Evolutionary conservation across 2,329 filamentous ascomycete genomes (phyloP), one percentile per base, ranked within the genome.

Genomic region (Tympanopsis confertula): DNA sequence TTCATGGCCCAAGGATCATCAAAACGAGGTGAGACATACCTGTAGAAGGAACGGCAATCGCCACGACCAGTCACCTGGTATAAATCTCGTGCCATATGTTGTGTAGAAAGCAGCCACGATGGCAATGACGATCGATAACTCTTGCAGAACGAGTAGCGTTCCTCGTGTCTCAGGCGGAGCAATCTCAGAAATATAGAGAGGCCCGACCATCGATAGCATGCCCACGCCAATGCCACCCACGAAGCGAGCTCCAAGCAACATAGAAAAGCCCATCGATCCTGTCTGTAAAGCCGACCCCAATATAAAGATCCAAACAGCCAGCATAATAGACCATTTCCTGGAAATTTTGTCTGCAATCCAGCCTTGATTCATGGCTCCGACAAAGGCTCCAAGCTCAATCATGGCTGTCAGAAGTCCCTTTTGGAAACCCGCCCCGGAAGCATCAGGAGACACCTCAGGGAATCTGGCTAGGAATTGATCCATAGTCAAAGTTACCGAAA

Each of bases 321-420:
- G 52, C 36, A 73, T 50, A 39, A 74, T 68, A 5, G 67, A 62
- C 39, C 66, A 65, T 46, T 74, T 74, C 20, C 73, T 61, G 5
- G 65, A 69, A 35, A 69, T 48, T 20, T 59, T 61, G 42, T 75
- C 70, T 4, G 69, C 69, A 5, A 74, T 52, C 45, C 68, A 68
- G 1, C 70, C 69, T 20, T 63, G 66, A 47, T 65, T 63, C 20
- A 77, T 50, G 3, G 65, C 63, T 20, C 72, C 73, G 18, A 73
- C 48, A 66, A 71, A 74, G 32, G 71, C 72, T 33, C 71, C 71
- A 3, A 77, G 58, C 47, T 73, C 67, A 19, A 76, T 60, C 46
- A 69, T 64, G 3, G 59, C 49, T 2, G 54, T 58, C 47, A 57
- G 49, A 19, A 45, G 36, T 5, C 40, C 39, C 17, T 39, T 42